Conservation (phyloP, 2,329 filamentous ascomycete genomes). For the Xylaria sp. region DNA sequence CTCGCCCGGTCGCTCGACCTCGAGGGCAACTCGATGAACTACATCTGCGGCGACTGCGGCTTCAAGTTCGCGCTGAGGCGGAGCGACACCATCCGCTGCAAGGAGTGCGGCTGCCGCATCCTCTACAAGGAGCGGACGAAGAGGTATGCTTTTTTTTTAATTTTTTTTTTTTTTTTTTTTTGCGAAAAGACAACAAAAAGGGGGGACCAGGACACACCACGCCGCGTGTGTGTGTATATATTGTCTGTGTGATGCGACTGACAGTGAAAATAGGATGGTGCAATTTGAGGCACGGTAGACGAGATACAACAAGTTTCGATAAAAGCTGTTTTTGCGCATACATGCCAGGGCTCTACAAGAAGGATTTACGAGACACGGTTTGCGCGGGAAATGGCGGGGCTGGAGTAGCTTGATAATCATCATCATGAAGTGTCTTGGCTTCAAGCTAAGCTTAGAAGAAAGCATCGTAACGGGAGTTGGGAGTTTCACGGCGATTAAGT, state of each 20-base stretch:
- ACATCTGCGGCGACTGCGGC: constrained; percentile 87
- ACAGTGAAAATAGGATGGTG: constrained; percentile 77
- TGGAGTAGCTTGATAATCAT: constrained; percentile 13
- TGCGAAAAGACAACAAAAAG: neutral
- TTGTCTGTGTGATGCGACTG: constrained; percentile 5
- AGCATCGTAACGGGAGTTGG: constrained; percentile 37
- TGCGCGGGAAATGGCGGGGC: neutral
- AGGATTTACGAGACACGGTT: constrained; percentile 15
- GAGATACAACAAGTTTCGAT: neutral
- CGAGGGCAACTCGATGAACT: constrained; percentile 70
- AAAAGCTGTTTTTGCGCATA: constrained; percentile 2
- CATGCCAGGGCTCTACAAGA: neutral
- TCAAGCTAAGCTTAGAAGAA: constrained; percentile 2
- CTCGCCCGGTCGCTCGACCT: constrained; percentile 56
- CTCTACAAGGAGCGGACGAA: constrained; percentile 98
- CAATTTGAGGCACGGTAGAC: constrained; percentile 93
- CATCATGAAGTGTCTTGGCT: constrained; percentile 4
- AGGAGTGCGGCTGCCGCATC: constrained; percentile 93
- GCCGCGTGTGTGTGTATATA: no score
- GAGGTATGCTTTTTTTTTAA: constrained; percentile 71
- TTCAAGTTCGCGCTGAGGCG: constrained; percentile 79
- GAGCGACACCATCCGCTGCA: constrained; percentile 85
- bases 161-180: no score
- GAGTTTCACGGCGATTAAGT: constrained; percentile 37
- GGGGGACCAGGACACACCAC: neutral